Conservation (phyloP, 768 basidiomycete genomes). For the Brasilioporus rufonigricans region DNA sequence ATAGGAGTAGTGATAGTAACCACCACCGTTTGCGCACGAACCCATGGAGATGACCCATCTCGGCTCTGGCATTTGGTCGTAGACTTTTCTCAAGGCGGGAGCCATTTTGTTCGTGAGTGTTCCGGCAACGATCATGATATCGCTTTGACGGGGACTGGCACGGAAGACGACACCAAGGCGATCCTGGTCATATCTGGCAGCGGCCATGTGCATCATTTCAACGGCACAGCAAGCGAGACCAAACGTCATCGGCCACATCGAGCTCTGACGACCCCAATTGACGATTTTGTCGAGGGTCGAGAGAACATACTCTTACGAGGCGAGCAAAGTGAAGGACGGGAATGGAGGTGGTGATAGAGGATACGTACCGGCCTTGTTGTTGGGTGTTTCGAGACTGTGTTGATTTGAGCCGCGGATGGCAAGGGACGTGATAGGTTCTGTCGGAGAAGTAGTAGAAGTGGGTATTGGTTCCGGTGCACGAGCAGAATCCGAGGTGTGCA, state of each 20-base stretch:
- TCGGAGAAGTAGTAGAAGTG: no score
- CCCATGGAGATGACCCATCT: slow-evolving; percentile 99
- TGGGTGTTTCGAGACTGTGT: slow-evolving; percentile 80
- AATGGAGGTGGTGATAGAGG: neutral
- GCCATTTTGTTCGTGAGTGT: slow-evolving; percentile 99
- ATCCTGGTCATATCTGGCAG: slow-evolving; percentile 98
- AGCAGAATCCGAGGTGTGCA: slow-evolving; percentile 60
- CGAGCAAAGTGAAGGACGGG: neutral
- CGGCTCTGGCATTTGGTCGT: slow-evolving; percentile 99
- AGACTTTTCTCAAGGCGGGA: slow-evolving; percentile 93
- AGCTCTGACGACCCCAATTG: slow-evolving; percentile 97
- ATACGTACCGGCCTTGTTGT: slow-evolving; percentile 80
- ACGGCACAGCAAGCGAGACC: slow-evolving; percentile 99
- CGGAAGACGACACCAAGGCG: slow-evolving; percentile 96
- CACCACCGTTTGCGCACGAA: slow-evolving; percentile 97
- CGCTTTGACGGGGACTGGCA: slow-evolving; percentile 96
- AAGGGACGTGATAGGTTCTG: slow-evolving; percentile 63
- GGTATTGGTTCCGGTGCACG: no score
- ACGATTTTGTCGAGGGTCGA: slow-evolving; percentile 94
- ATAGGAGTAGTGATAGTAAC: slow-evolving; percentile 98
- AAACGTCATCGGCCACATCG: slow-evolving; percentile 99
- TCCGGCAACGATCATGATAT: slow-evolving; percentile 99
- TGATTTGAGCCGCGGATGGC: slow-evolving; percentile 83
- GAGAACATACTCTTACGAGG: slow-evolving; percentile 81
- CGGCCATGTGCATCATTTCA: slow-evolving; percentile 99